Base-by-base conservation (phyloP, 2,329 filamentous ascomycete genomes). In the Alternaria hordeiaustralica region DNA sequence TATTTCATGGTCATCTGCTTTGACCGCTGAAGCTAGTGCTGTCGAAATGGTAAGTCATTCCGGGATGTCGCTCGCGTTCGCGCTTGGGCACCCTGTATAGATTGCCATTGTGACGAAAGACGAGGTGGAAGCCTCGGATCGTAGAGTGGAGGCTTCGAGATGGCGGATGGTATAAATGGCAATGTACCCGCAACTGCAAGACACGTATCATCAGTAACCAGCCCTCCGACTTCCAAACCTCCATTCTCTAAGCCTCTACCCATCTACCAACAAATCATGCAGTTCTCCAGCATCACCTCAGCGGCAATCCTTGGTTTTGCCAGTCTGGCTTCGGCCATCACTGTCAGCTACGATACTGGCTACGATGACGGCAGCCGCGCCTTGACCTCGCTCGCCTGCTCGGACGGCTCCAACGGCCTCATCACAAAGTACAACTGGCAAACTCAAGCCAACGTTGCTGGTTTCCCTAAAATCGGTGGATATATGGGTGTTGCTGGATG, bases 311-410 rank as follows among this genome's bases (percentile, higher is more conserved):
- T 77, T 51, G 68, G 70, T 60, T 68, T 78, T 41, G 69, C 74
- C 55, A 73, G 71, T 63, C 65, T 79, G 36, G 62, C 75, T 36
- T 75, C 73, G n/a, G 77, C 77, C 59, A 77, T 78, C 68, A 71
- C 75, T 51, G 90, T 94, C 74, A 90, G 89, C 68, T 95, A 90
- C 80, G 92, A 94, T 81, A 81, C 82, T 20, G 88, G 86, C 75
- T 96, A 92, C 82, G 92, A 94, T 75, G 82, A 90, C 66, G 77
- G 77, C 49, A 69, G 69, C 63, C 86, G 88, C 61, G 83, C 86
- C 47, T 78, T 94, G 58, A 83, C 80, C 33, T 78, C 74, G 6
- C 85, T 93, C 47, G 78, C 89, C 65, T 93, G 90, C 86, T 90
- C 88, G 30, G 88, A 92, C 74, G 90, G 90, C 58, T 50, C 66